Evolutionary conservation across 164 flowering plant species (phyloP).

Genomic region (Vitis amurensis): DNA sequence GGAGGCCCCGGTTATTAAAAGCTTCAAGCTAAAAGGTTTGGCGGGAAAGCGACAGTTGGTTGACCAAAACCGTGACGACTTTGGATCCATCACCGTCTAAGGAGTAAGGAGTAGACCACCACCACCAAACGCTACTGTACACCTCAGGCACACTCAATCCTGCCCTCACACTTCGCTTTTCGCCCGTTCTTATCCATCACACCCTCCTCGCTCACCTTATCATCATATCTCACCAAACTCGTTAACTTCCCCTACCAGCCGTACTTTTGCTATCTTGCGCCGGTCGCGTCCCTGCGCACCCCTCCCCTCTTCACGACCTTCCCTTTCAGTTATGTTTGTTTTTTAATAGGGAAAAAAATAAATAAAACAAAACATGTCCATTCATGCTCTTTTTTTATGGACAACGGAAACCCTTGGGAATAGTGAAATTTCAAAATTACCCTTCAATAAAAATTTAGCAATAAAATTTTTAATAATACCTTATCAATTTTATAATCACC

Average conservation of each 20-base stretch:
- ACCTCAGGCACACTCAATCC: constrained; percentile 2
- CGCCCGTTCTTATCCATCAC: not conserved
- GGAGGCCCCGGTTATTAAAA: too few relatives aligned
- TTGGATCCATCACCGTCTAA: constrained; percentile 8
- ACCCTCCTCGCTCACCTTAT: constrained; percentile 21
- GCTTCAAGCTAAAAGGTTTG: too few relatives aligned
- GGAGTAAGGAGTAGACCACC: constrained; percentile 9
- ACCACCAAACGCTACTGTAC: constrained; percentile 7
- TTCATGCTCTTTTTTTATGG: too few relatives aligned
- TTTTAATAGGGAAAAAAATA: too few relatives aligned
- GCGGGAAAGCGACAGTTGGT: constrained; percentile 9
- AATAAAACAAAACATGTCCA: too few relatives aligned
- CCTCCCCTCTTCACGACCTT: too few relatives aligned
- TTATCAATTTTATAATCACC: too few relatives aligned
- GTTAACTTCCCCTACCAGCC: constrained; percentile 18
- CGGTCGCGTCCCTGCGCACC: not conserved
- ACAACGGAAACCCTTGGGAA: too few relatives aligned
- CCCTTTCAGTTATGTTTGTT: too few relatives aligned
- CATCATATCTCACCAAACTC: constrained; percentile 17
- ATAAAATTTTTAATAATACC: too few relatives aligned
- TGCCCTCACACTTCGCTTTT: not conserved
- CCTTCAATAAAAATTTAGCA: too few relatives aligned
- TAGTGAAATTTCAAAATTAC: too few relatives aligned
- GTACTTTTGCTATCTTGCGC: constrained; percentile 13
- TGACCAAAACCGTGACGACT: constrained; percentile 6